Conservation (phyloP, 352 stramenopile genomes). For the Globisporangium ultimum region DNA sequence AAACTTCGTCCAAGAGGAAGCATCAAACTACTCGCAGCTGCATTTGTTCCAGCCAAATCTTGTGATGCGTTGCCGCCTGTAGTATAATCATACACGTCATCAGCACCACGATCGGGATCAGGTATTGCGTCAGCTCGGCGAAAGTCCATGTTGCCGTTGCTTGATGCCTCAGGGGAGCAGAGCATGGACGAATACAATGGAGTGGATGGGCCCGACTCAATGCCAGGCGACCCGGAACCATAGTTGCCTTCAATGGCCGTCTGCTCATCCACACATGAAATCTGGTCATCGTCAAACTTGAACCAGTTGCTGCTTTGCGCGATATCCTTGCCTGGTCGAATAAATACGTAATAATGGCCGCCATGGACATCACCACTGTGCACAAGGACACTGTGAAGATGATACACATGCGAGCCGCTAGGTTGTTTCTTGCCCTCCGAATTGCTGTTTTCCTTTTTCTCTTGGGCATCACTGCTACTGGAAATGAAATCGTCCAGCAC, state of each 20-base stretch:
- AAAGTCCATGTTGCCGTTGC: conserved; percentile 25
- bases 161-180: conserved; percentile 38
- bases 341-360: conserved; percentile 89
- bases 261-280: conserved; percentile 68
- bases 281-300: conserved; percentile 85
- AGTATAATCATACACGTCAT: conserved; percentile 47
- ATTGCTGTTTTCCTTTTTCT: background rate
- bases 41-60: conserved; percentile 9
- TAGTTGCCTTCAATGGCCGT: conserved; percentile 79
- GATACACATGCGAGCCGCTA: conserved; percentile 47
- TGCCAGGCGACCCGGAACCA: conserved; percentile 33
- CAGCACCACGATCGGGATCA: conserved; percentile 10
- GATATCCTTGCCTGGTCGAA: conserved; percentile 70
- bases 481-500: conserved; percentile 68
- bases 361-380: conserved; percentile 85
- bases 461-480: background rate
- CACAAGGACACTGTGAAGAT: conserved; percentile 83
- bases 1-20: conserved; percentile 62
- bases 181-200: conserved; percentile 56
- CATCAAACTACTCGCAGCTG: conserved; percentile 33
- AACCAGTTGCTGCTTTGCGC: conserved; percentile 70
- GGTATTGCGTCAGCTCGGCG: conserved; percentile 38
- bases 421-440: no score
- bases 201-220: conserved; percentile 26
- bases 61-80: conserved; percentile 10